Base-by-base conservation (phyloP, 768 basidiomycete genomes). In the Trametes cubensis region DNA sequence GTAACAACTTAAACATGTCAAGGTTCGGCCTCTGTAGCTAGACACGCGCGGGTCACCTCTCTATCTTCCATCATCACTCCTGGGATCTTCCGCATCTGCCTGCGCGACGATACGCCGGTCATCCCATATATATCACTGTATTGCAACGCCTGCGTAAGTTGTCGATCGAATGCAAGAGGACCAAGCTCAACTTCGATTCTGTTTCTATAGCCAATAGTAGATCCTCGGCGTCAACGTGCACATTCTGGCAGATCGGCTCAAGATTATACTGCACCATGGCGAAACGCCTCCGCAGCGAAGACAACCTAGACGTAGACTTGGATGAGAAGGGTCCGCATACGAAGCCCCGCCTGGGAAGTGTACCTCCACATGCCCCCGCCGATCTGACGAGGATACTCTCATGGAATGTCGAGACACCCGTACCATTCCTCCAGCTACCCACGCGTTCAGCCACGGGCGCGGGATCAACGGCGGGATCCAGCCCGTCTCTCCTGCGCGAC, bases 381-480 rank as follows among this genome's bases (percentile, higher is more conserved):
- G 30, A 40, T 23, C 20, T 56, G 30, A 66, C 56, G 15, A 52
- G 46, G 44, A 67, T 67, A 34, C 59, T 68, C 39, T 68, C 66
- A 6, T 67, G 69, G 69, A 70, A 70, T 45, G 64, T 70, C 20
- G 67, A 70, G n/a, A 70, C 67, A 11, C 69, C 69, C 8, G 65
- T 68, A 6, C 69, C 69, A 6, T 70, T 70, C 61, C 64, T 68
- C 4, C 54, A 63, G 30, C 58, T 70, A 15, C 63, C 67, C 14
- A 21, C 58, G 5, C 65, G 69, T 6, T 23, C 67, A 40, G 62
- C 67, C 30, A 49, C 45, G 0, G 39, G 45, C 7, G 45, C n/a
- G 13, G 49, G n/a, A 26, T 10, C 51, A 18, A 49, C 54, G 13
- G 61, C 64, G 17, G 67, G 63, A 2, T 63, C 55, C 48, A 46